These are phyloP conservation scores for Zasmidium citrigriseum DNA, from an alignment of 2,329 filamentous ascomycete species.

Conservation along the genomic window DNA sequence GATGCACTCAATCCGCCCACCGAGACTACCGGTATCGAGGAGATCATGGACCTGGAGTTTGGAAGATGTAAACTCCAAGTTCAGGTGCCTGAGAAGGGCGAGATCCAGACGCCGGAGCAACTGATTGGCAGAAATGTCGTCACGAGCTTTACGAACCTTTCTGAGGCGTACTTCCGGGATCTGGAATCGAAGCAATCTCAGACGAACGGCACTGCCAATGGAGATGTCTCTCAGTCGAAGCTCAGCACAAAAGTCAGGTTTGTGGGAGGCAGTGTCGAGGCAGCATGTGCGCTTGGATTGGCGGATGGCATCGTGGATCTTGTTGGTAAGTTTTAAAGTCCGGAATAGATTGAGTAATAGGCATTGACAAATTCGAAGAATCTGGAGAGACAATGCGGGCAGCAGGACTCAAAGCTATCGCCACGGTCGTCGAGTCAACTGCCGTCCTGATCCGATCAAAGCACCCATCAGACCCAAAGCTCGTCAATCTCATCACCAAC, in stretches of 20 bases:
- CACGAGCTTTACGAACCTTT: constrained; percentile 88
- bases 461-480: constrained; percentile 72
- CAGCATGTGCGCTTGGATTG: constrained; percentile 90
- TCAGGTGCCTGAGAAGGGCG: constrained; percentile 88
- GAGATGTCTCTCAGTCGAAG: constrained; percentile 50
- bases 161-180: constrained; percentile 78
- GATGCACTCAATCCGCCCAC: constrained; percentile 48
- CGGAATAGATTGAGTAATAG: not conserved
- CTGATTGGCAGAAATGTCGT: constrained; percentile 91
- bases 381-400: constrained; percentile 98
- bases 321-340: constrained; percentile 68
- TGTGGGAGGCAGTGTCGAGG: constrained; percentile 94
- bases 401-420: constrained; percentile 88
- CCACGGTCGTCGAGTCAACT: constrained; percentile 84
- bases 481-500: constrained; percentile 79
- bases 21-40: constrained; percentile 67
- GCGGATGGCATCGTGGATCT: constrained; percentile 97
- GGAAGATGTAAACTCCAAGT: constrained; percentile 91
- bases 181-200: constrained; percentile 61
- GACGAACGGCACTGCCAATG: constrained; percentile 41
- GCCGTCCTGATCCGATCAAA: constrained; percentile 92
- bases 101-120: constrained; percentile 68
- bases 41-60: constrained; percentile 88
- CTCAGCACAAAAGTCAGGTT: constrained; percentile 88
- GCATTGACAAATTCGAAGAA: constrained; percentile 56